phyloP scores from a whole-genome alignment of 257 asterid genomes.

The Ilex asprella region DNA sequence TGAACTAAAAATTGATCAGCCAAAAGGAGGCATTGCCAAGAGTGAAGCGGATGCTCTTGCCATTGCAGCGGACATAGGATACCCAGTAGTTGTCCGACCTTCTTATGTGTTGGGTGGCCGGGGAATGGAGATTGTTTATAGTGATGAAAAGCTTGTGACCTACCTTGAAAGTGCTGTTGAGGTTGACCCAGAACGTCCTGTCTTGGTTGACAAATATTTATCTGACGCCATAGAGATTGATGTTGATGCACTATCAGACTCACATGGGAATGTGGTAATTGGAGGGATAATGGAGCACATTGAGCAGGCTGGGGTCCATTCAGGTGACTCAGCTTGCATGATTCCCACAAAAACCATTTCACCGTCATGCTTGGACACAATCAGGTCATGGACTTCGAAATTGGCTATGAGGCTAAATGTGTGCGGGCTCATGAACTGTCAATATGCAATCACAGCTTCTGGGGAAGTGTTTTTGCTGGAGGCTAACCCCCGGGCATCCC shows the following conservation, averaged over 20 bases:
- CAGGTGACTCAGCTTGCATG: constrained; percentile 98
- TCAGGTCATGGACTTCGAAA: constrained; percentile 81
- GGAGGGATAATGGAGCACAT: constrained; percentile 99
- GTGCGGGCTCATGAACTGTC: constrained; percentile 91
- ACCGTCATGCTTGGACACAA: constrained; percentile 59
- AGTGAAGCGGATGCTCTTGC: constrained; percentile 86
- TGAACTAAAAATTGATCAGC: constrained; percentile 87
- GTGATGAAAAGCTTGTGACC: constrained; percentile 71
- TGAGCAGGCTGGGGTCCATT: constrained; percentile 96
- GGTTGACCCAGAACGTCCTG: constrained; percentile 98
- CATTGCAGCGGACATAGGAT: constrained; percentile 84
- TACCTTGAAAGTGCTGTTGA: constrained; percentile 86
- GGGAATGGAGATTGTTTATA: constrained; percentile 96
- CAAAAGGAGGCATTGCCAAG: constrained; percentile 93
- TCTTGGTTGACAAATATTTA: constrained; percentile 73
- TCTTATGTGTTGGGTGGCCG: constrained; percentile 98
- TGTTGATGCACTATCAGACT: constrained; percentile 75
- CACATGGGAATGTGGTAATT: constrained; percentile 78
- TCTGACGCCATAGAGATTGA: constrained; percentile 92
- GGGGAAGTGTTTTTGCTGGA: constrained; percentile 91
- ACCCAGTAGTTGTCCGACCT: constrained; percentile 96
- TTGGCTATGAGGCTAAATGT: constrained; percentile 73
- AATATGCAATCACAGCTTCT: constrained; percentile 72
- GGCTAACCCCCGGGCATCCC: constrained; percentile 93
- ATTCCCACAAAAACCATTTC: constrained; percentile 82